Evolutionary conservation across 768 basidiomycete genomes (phyloP).

Genomic region (Calocybe indica): DNA sequence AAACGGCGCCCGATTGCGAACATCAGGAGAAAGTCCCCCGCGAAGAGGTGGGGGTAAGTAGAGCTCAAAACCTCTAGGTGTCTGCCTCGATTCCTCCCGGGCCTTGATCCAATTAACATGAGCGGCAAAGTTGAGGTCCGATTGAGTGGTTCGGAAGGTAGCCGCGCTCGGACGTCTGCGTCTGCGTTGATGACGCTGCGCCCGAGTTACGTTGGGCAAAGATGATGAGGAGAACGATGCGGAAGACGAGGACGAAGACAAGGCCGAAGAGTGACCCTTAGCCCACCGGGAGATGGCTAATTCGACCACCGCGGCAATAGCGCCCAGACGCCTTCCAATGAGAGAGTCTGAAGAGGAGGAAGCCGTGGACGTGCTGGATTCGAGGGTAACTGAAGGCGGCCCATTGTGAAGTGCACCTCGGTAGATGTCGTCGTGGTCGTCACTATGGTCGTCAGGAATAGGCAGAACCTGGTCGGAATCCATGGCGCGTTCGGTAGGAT

Average conservation of each 20-base stretch:
- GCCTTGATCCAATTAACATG: conserved; percentile 56
- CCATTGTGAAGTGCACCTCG: conserved; percentile 39
- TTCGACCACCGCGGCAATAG: conserved; percentile 59
- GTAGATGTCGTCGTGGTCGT: conserved; percentile 48
- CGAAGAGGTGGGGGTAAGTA: conserved; percentile 44
- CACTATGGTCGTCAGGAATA: conserved; percentile 6
- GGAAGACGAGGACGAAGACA: conserved; percentile 38
- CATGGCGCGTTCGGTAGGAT: too few relatives aligned
- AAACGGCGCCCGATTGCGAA: conserved; percentile 1
- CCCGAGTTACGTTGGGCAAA: conserved; percentile 30
- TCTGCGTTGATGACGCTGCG: conserved; percentile 29
- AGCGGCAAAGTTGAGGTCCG: conserved; percentile 56
- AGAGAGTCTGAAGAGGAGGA: conserved; percentile 31
- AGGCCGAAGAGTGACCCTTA: conserved; percentile 41
- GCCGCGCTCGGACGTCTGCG: conserved; percentile 44
- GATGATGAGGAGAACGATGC: conserved; percentile 31
- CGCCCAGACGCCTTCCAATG: conserved; percentile 38
- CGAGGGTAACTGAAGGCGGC: conserved; percentile 10
- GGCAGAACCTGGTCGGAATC: not conserved
- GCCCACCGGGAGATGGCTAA: conserved; percentile 72
- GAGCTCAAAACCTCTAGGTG: conserved; percentile 60
- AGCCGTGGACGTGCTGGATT: conserved; percentile 22
- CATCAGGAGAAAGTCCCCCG: conserved; percentile 1
- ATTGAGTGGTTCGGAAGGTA: conserved; percentile 45
- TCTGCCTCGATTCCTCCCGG: conserved; percentile 50